These are phyloP conservation scores for Mycena albidolilacea DNA, from an alignment of 768 basidiomycete species.

Conservation along the genomic window DNA sequence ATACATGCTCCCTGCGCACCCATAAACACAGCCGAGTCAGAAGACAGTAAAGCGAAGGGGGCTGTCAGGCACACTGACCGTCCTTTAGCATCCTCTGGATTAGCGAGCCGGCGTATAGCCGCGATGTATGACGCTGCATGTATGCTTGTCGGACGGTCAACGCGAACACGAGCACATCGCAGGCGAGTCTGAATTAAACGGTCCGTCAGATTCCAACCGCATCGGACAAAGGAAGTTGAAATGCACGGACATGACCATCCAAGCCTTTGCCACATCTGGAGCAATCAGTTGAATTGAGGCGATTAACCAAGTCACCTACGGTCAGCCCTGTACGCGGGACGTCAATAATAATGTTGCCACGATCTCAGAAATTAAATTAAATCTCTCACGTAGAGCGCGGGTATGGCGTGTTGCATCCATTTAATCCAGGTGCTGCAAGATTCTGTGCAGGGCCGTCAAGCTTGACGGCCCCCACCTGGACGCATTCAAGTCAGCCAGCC, in stretches of 20 bases:
- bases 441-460: not conserved
- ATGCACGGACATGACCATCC: constrained; percentile 26
- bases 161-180: constrained; percentile 30
- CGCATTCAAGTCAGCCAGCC: not conserved
- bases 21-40: constrained; percentile 25
- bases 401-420: constrained; percentile 31
- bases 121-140: no score
- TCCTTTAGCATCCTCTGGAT: constrained; percentile 25
- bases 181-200: constrained; percentile 25
- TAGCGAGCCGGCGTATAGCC: no score
- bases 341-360: constrained; percentile 12
- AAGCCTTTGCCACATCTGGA: constrained; percentile 18
- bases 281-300: constrained; percentile 27
- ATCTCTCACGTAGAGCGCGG: constrained; percentile 26
- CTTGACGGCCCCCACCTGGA: constrained; percentile 21
- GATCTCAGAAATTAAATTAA: constrained; percentile 23
- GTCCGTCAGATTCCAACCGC: constrained; percentile 12
- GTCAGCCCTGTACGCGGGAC: constrained; percentile 13
- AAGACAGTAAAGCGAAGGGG: constrained; percentile 22
- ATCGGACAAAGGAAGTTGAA: constrained; percentile 21
- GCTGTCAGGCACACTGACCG: constrained; percentile 24
- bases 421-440: constrained; percentile 6
- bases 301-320: constrained; percentile 30
- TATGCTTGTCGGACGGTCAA: constrained; percentile 25
- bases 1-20: constrained; percentile 33